Conservation (phyloP, 441 rosid species). For the Pelargonium cotyledonis region DNA sequence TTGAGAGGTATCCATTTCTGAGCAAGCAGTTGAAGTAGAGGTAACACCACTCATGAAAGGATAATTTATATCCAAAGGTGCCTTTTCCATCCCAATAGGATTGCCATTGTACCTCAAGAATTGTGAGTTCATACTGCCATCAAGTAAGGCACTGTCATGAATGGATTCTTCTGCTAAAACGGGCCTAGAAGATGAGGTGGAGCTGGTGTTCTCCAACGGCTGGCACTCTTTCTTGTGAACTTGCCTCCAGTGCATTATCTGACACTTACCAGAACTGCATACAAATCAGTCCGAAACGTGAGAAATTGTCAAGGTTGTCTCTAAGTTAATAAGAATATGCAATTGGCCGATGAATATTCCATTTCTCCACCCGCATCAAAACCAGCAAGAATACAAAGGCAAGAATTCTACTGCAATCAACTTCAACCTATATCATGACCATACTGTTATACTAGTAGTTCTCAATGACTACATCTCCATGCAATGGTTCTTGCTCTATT, state of each 20-base stretch:
- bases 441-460: too few relatives aligned
- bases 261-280: slow-evolving; percentile 83
- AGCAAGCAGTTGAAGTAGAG: slow-evolving; percentile 27
- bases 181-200: slow-evolving; percentile 36
- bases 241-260: slow-evolving; percentile 87
- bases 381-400: too few relatives aligned
- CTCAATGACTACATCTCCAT: too few relatives aligned
- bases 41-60: slow-evolving; percentile 24
- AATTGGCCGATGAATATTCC: too few relatives aligned
- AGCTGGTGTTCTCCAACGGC: slow-evolving; percentile 33
- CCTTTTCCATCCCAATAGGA: slow-evolving; percentile 30
- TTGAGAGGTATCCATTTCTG: slow-evolving; percentile 35
- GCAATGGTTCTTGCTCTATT: too few relatives aligned
- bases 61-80: slow-evolving; percentile 20
- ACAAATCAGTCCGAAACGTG: background rate
- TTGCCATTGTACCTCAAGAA: slow-evolving; percentile 25
- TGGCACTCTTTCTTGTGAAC: slow-evolving; percentile 66
- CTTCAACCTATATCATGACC: too few relatives aligned
- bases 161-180: slow-evolving; percentile 31
- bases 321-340: too few relatives aligned
- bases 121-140: slow-evolving; percentile 30
- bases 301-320: too few relatives aligned
- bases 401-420: too few relatives aligned
- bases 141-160: slow-evolving; percentile 14
- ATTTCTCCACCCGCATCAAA: too few relatives aligned